Conservation (phyloP, 1,284 basidiomycete species). For the Pseudozyma flocculosa region DNA sequence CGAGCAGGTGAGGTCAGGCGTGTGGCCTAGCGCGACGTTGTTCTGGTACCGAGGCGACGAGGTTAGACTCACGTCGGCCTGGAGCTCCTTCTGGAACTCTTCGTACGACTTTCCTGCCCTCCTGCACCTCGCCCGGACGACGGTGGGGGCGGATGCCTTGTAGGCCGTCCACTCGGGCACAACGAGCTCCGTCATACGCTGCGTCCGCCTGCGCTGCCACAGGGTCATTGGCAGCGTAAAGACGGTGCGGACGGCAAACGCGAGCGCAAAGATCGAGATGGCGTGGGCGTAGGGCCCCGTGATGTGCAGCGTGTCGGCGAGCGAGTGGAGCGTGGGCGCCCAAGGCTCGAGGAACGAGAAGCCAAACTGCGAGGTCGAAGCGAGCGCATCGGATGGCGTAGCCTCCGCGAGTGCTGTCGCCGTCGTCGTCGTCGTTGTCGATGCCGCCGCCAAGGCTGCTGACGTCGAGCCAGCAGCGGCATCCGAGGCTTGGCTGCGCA, state of each 20-base stretch:
- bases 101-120: constrained; percentile 65
- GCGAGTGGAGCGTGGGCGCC: constrained; percentile 27
- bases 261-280: constrained; percentile 73
- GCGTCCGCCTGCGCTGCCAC: constrained; percentile 73
- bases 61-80: constrained; percentile 48
- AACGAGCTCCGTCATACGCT: constrained; percentile 69
- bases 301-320: constrained; percentile 32
- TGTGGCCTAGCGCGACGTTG: too few species aligned
- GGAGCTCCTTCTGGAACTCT: constrained; percentile 58
- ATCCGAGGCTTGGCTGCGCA: too few species aligned
- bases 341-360: constrained; percentile 35
- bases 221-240: constrained; percentile 73
- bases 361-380: constrained; percentile 3
- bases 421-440: too few species aligned
- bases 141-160: constrained; percentile 59
- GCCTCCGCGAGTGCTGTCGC: too few species aligned
- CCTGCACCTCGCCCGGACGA: constrained; percentile 63
- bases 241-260: constrained; percentile 68
- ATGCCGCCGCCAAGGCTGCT: too few species aligned
- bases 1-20: too few species aligned
- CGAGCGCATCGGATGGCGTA: too few species aligned
- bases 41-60: too few species aligned
- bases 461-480: too few species aligned
- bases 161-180: constrained; percentile 68
- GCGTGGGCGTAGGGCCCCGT: constrained; percentile 57